phyloP scores from a whole-genome alignment of 768 basidiomycete genomes.

The Antrodiella citrinella region DNA sequence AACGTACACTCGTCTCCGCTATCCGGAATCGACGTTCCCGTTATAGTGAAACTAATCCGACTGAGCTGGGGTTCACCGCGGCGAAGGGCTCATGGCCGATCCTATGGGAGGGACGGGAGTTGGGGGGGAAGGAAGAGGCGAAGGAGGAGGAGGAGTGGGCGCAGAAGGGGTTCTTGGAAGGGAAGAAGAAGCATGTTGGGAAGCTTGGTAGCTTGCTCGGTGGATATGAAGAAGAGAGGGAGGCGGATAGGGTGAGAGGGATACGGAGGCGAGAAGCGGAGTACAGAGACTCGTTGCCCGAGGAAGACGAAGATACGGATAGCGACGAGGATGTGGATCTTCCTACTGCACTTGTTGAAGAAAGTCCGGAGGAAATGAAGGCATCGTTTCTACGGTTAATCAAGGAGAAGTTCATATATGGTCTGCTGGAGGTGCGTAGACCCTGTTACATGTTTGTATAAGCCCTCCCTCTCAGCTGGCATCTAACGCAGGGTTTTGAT shows the following conservation, averaged over 20 bases:
- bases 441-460: too few relatives aligned
- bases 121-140: conserved; percentile 36
- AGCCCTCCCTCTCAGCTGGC: too few relatives aligned
- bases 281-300: conserved; percentile 46
- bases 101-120: conserved; percentile 55
- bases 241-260: conserved; percentile 48
- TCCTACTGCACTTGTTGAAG: conserved; percentile 16
- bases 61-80: conserved; percentile 42
- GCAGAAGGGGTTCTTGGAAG: conserved; percentile 49
- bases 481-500: conserved; percentile 62
- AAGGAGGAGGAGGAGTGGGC: conserved; percentile 69
- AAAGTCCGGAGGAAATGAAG: conserved; percentile 41
- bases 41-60: conserved; percentile 48
- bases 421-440: conserved; percentile 55
- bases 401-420: conserved; percentile 70
- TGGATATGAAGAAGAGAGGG: conserved; percentile 73
- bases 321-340: conserved; percentile 35
- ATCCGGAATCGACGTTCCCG: conserved; percentile 70
- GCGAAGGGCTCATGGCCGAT: conserved; percentile 57
- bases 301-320: conserved; percentile 54
- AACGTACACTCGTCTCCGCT: conserved; percentile 51
- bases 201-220: conserved; percentile 60
- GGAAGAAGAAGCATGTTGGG: conserved; percentile 44
- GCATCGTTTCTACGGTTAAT: conserved; percentile 50
- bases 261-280: conserved; percentile 34